Evolutionary conservation across 176 grass and related monocot genomes (phyloP).

Genomic region (Avena insularis): DNA sequence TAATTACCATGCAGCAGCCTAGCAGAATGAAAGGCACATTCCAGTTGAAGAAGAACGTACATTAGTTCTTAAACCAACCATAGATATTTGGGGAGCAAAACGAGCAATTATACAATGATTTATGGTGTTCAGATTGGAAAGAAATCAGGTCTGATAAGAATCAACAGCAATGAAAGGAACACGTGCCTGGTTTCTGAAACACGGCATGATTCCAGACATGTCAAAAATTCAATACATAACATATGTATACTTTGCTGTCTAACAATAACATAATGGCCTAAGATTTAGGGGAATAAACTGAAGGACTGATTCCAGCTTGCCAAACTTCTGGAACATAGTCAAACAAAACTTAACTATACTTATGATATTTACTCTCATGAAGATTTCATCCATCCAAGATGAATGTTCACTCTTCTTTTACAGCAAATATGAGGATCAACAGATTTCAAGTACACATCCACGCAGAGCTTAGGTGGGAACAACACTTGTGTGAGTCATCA

Average conservation of each 20-base stretch:
- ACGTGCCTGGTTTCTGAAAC: not conserved
- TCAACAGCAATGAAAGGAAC: not conserved
- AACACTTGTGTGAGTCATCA: not conserved
- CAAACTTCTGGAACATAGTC: not conserved
- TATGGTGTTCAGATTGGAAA: not conserved
- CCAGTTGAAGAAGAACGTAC: not conserved
- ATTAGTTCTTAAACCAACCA: not conserved
- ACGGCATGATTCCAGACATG: not conserved
- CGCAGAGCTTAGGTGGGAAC: not conserved
- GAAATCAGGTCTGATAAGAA: not conserved
- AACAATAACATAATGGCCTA: not conserved
- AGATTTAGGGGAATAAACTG: conserved; percentile 5
- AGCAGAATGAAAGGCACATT: conserved; percentile 9
- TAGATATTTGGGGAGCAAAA: conserved; percentile 2
- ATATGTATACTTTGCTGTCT: not conserved
- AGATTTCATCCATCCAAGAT: not conserved
- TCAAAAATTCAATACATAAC: not conserved
- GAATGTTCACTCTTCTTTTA: conserved; percentile 1
- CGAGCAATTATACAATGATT: not conserved
- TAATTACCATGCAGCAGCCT: not conserved
- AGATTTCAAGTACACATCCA: not conserved
- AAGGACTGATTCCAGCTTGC: conserved; percentile 5
- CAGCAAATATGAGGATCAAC: conserved; percentile 6
- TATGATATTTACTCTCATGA: not conserved
- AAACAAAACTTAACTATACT: conserved; percentile 30